Percentiles rank a stretch among this genome's conserved stretches.
phyloP scores from a whole-genome alignment of 2,329 filamentous ascomycete species.

The Cercospora sojina region DNA sequence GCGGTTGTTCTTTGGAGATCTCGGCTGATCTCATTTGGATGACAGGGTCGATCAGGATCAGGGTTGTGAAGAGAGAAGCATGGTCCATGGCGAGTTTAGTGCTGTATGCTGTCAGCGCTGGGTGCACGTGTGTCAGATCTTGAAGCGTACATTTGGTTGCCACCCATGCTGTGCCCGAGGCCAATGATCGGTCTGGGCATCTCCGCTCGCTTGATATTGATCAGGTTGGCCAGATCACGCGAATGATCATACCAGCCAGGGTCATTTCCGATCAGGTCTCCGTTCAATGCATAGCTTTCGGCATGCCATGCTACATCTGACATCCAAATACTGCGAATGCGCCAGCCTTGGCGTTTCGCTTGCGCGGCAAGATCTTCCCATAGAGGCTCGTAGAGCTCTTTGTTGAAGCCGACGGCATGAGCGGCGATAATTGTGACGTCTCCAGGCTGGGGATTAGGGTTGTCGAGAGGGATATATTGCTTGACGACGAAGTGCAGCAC shows the following conservation, averaged over 20 bases:
- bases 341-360: constrained; percentile 53
- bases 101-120: constrained; percentile 13
- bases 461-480: constrained; percentile 29
- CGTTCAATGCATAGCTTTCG: constrained; percentile 72
- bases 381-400: constrained; percentile 32
- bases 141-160: constrained; percentile 56
- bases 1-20: constrained; percentile 40
- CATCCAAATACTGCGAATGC: constrained; percentile 81
- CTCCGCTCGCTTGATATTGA: constrained; percentile 75
- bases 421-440: constrained; percentile 32
- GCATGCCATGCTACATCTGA: constrained; percentile 82
- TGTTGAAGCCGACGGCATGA: constrained; percentile 29
- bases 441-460: constrained; percentile 20
- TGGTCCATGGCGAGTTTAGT: constrained; percentile 71
- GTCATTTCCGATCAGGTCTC: constrained; percentile 73
- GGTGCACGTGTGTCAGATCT: background rate
- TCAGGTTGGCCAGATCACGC: constrained; percentile 76
- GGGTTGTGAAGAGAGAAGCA: constrained; percentile 71
- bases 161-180: constrained; percentile 88
- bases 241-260: constrained; percentile 80
- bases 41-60: constrained; percentile 83
- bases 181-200: constrained; percentile 82
- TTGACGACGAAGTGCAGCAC: constrained; percentile 25
- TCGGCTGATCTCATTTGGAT: constrained; percentile 56
- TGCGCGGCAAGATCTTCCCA: constrained; percentile 27